Percentiles rank a stretch among this genome's conserved stretches.
These are phyloP conservation scores for Hypoxylon sp. DNA, from an alignment of 2,329 filamentous ascomycete species.

Conservation along the genomic window DNA sequence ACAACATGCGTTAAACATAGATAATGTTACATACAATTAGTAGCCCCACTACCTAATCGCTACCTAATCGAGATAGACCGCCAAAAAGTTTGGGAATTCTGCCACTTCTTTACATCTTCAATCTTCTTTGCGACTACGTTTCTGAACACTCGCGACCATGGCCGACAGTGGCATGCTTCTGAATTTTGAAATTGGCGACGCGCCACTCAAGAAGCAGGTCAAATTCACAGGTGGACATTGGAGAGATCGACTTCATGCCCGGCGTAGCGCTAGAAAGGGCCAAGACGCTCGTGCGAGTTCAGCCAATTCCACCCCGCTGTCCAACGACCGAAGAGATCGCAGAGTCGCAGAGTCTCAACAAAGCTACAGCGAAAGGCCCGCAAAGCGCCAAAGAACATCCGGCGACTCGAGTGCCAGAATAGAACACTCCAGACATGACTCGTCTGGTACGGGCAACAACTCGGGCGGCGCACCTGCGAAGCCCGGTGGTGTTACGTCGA, in stretches of 20 bases:
- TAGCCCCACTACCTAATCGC: background rate
- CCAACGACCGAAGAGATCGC: conserved; percentile 43
- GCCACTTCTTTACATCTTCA: conserved; percentile 32
- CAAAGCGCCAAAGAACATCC: conserved; percentile 61
- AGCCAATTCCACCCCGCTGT: conserved; percentile 50
- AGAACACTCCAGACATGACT: conserved; percentile 48
- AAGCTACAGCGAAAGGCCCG: conserved; percentile 51
- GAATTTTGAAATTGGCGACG: conserved; percentile 85
- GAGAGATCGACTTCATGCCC: conserved; percentile 87
- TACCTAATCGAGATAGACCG: conserved; percentile 37
- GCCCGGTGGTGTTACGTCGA: conserved; percentile 75
- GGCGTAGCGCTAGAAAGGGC: conserved; percentile 66
- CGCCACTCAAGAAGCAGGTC: conserved; percentile 70
- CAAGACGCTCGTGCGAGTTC: conserved; percentile 46
- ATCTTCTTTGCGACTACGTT: background rate
- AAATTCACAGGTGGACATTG: conserved; percentile 91
- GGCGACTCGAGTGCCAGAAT: conserved; percentile 26
- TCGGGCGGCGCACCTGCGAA: conserved; percentile 43
- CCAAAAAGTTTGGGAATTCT: conserved; percentile 51
- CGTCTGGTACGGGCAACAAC: conserved; percentile 46
- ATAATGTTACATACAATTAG: background rate
- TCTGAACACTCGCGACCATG: conserved; percentile 66
- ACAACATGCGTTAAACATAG: background rate
- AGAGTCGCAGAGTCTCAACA: conserved; percentile 27
- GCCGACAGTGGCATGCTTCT: conserved; percentile 95